Evolutionary conservation across 176 grass and related monocot genomes (phyloP), one percentile per base, ranked within the genome.

Genomic region (Cymbopogon citratus): DNA sequence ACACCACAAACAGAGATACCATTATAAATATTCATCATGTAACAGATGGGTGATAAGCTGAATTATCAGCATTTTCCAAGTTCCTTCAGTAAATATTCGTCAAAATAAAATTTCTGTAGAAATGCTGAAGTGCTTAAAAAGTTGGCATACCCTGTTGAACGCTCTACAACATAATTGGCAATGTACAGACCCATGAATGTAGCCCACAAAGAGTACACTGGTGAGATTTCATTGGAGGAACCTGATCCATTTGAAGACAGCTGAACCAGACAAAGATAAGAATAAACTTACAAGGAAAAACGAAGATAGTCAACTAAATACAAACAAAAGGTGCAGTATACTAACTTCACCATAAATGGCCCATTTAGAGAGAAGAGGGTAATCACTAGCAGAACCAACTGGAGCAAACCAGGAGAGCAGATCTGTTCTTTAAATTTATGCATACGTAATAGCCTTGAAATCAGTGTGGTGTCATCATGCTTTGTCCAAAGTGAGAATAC

Each of bases 371-470:
- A 94, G 85, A 69, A 98, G 91, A 39, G 95, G 92, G 77, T 98
- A 98, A 71, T 98, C 95, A 48, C 78, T 93, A 75, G 95, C 95
- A 86, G 90, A 93, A 18, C 95, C 95, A 80, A 98, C 95, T 1
- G 95, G 90, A 9, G 92, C 95, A 82, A 98, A 98, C 95, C 95
- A 98, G 83, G 92, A 91, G 90, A 95, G 71, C 95, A 98, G 67
- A 98, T 91, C 81, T 98, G 95, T 63, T 98, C 95, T 82, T 98
- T 98, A 63, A 93, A 93, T 74, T 98, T 90, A 62, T 98, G 86
- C 88, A 98, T 95, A 16, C 89, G 86, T 27, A 89, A 43, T 54
- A 89, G 82, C 54, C 74, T 89, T 66, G 87, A 89, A 71, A 89
- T 89, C 78, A 85, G 28, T 66, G 87, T 82, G 14, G 91, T 99